Base-by-base conservation (phyloP, 352 stramenopile species). In the Globisporangium nagaii region DNA sequence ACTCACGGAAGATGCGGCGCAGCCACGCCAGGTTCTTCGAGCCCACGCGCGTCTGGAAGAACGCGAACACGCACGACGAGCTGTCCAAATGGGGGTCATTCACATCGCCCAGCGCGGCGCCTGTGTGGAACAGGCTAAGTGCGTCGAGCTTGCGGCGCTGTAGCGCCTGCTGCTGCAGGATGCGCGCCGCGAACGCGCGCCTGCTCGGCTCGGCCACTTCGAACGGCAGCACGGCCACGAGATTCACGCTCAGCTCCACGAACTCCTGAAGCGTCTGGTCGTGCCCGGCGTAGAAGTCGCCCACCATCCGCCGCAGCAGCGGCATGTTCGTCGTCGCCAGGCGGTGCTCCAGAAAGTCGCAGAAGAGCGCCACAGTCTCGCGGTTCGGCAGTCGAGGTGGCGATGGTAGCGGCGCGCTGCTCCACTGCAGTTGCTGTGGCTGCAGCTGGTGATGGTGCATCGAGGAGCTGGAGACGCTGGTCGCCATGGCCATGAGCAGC, bases 1-100 rank as follows among this genome's bases (percentile, higher is more conserved):
- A 78, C 22, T 78, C 65, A 10, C 50, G 5, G 46, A 61, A 73
- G 31, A 78, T 63, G 13, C 65, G 46, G 11, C 58, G 32, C 22
- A 78, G 42, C 65, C 58, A 69, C 44, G 66, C 22, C 28, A 77
- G 61, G 62, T 77, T 73, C 41, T 63, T 71, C n/a, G 65, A 74
- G 19, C 44, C 56, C n/a, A 77, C 65, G 13, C 65, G 65, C 3
- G 54, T 47, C 25, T 50, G 46, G 11, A 77, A 15, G 28, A 58
- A 70, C 35, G 24, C n/a, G 30, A 71, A 66, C 7, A 67, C 41
- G 20, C 64, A 63, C 20, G 22, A 12, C 25, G 43, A 3, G 13
- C 22, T n/a, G 20, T 35, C 19, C n/a, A 22, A 20, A 11, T 22
- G 25, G n/a, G 25, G 12, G 25, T 8, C 40, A 20, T n/a, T 28